A percentile compares a stretch with the other conserved stretches of the same genome.
Evolutionary conservation across 768 basidiomycete genomes (phyloP).

Genomic region (Chalciporus pseudorubinellus): DNA sequence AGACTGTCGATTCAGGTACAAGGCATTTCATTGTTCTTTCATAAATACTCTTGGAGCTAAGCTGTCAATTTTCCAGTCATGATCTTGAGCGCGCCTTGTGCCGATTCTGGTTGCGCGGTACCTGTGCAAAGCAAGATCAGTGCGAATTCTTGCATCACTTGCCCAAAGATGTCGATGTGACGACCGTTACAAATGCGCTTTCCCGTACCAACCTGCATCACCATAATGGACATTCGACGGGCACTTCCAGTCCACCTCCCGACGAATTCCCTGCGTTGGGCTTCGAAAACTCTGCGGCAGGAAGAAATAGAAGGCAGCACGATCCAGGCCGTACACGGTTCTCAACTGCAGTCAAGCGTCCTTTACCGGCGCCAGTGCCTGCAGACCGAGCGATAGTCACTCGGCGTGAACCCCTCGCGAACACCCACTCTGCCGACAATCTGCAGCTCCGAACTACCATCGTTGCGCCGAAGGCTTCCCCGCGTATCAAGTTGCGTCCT

Average conservation of each 20-base stretch:
- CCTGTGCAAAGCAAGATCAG: conserved; percentile 92
- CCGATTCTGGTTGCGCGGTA: conserved; percentile 97
- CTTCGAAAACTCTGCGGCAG: conserved; percentile 38
- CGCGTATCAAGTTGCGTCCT: conserved; percentile 78
- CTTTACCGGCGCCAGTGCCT: conserved; percentile 31
- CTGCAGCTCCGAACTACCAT: conserved; percentile 65
- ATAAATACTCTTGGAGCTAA: conserved; percentile 7
- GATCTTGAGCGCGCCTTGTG: conserved; percentile 92
- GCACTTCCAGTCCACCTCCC: conserved; percentile 28
- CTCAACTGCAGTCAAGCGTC: conserved; percentile 84
- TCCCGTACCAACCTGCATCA: conserved; percentile 60
- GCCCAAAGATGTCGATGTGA: conserved; percentile 80
- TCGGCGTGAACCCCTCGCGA: conserved; percentile 57
- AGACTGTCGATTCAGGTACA: conserved; percentile 95
- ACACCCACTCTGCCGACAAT: conserved; percentile 49
- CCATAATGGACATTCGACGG: conserved; percentile 37
- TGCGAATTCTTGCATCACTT: conserved; percentile 97
- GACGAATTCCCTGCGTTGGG: conserved; percentile 75
- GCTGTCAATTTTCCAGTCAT: conserved; percentile 54
- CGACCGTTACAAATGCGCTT: conserved; percentile 65
- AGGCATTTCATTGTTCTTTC: conserved; percentile 20
- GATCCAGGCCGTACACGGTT: conserved; percentile 92
- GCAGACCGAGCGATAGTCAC: conserved; percentile 43
- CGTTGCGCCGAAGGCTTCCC: conserved; percentile 77
- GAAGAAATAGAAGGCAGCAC: conserved; percentile 49